Base-by-base conservation (phyloP, 1,284 basidiomycete species). In the Mycena sp. region DNA sequence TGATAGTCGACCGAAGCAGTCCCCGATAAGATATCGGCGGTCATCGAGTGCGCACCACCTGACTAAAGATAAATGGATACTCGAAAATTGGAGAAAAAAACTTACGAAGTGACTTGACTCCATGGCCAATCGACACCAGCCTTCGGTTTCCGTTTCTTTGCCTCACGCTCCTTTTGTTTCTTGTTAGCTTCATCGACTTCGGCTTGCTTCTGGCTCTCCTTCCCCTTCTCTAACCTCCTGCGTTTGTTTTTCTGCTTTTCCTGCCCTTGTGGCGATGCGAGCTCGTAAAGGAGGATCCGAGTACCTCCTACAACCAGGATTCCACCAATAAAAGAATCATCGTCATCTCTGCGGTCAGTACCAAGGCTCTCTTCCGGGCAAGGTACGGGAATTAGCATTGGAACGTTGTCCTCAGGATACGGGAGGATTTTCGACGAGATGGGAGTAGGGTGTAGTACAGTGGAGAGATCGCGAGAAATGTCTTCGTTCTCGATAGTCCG, bases 1-100 rank as follows among this genome's bases (percentile, higher is more conserved):
- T 0, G 86, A 85, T 12, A 94, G 80, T 53, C 86, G 85, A 17
- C 95, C 95, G 70, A 85, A 92, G n/a, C 81, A 81, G 71, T 97
- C 95, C 1, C 92, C 92, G 14, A 96, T 76, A 17, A 97, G 73
- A 59, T 89, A 85, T 38, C 84, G 80, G 16, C 14, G 80, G 73
- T 40, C 74, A 50, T 84, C 84, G 29, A 87, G 70, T 6, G 76
- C 65, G 66, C 82, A 85, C 74, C 84, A 85, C 44, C 88, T 92
- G 51, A 68, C 5, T 44, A 26, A 23, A 46, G 45, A 37, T 26
- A 6, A 46, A 46, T 38, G 12, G 49, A 51, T 61, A 29, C 30
- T 35, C 25, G n/a, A 19, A 21, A 28, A 11, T 28, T 43, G 30
- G 32, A 14, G 23, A 53, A 50, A 43, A 32, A 66, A 40, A 57